Evolutionary conservation across 192 early-diverging fungal species (phyloP).

Genomic region (Nowakowskiella sp.): DNA sequence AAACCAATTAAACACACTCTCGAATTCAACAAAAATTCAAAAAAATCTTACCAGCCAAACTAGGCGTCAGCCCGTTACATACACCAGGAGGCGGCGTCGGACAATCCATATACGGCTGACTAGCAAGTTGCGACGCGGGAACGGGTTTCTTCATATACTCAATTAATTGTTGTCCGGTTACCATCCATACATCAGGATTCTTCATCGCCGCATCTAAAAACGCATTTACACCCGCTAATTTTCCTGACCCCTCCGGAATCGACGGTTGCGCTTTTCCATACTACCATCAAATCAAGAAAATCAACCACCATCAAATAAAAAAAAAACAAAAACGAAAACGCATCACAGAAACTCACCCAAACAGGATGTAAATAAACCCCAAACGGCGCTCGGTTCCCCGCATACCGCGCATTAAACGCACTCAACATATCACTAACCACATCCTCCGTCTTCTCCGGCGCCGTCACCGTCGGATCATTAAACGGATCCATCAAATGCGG

Average conservation of each 20-base stretch:
- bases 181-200: constrained; percentile 63
- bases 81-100: constrained; percentile 56
- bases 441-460: not conserved
- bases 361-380: constrained; percentile 29
- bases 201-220: constrained; percentile 47
- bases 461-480: constrained; percentile 14
- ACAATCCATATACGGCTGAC: constrained; percentile 61
- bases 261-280: too few relatives aligned
- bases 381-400: constrained; percentile 19
- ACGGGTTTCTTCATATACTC: constrained; percentile 76
- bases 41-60: constrained; percentile 13
- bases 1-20: not conserved
- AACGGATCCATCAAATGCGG: constrained; percentile 29
- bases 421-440: constrained; percentile 1
- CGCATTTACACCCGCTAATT: constrained; percentile 22
- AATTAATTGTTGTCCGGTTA: constrained; percentile 59
- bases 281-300: too few relatives aligned
- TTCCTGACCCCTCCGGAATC: constrained; percentile 17
- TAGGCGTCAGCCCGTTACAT: constrained; percentile 60
- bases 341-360: constrained; percentile 15
- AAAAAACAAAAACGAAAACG: too few relatives aligned
- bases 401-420: constrained; percentile 24
- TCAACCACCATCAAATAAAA: too few relatives aligned
- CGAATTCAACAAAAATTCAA: constrained; percentile 6
- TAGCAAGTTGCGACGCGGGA: constrained; percentile 51